These are phyloP conservation scores for Saccharomycopsis schoenii DNA, from an alignment of 805 yeast genomes.

Conservation along the genomic window DNA sequence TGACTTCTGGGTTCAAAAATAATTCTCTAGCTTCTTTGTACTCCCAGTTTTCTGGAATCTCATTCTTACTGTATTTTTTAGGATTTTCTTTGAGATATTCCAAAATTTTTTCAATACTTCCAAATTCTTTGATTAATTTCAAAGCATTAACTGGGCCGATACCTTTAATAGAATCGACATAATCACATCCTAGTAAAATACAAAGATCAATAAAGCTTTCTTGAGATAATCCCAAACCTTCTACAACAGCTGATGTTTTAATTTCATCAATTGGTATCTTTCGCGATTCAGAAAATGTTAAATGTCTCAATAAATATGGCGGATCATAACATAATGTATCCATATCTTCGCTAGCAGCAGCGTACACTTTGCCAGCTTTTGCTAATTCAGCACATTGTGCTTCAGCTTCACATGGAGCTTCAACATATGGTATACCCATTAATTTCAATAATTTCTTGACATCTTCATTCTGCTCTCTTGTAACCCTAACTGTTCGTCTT, in stretches of 20 bases:
- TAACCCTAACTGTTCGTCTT: slow-evolving; percentile 80
- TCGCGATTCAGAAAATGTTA: slow-evolving; percentile 90
- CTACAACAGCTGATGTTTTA: slow-evolving; percentile 53
- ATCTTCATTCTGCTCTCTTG: slow-evolving; percentile 87
- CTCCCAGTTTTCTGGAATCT: slow-evolving; percentile 93
- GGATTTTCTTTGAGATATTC: slow-evolving; percentile 40
- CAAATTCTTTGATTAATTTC: slow-evolving; percentile 80
- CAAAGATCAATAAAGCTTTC: slow-evolving; percentile 83
- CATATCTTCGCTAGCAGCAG: slow-evolving; percentile 98
- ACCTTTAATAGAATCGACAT: slow-evolving; percentile 90
- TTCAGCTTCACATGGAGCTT: slow-evolving; percentile 97
- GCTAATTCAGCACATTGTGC: slow-evolving; percentile 97
- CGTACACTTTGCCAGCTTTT: slow-evolving; percentile 81
- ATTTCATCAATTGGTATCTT: slow-evolving; percentile 88
- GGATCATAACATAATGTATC: slow-evolving; percentile 92
- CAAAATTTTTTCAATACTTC: slow-evolving; percentile 69
- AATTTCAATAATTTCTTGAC: slow-evolving; percentile 70
- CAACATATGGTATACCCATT: slow-evolving; percentile 93
- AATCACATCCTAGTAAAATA: slow-evolving; percentile 92
- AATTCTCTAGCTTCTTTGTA: slow-evolving; percentile 77
- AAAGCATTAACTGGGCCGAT: slow-evolving; percentile 93
- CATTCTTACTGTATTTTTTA: slow-evolving; percentile 50
- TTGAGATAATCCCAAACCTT: slow-evolving; percentile 65
- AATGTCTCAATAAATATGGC: slow-evolving; percentile 72
- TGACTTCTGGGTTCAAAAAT: slow-evolving; percentile 75